These are phyloP conservation scores for Pleurotus djamor DNA, from an alignment of 768 basidiomycete species.

Conservation along the genomic window DNA sequence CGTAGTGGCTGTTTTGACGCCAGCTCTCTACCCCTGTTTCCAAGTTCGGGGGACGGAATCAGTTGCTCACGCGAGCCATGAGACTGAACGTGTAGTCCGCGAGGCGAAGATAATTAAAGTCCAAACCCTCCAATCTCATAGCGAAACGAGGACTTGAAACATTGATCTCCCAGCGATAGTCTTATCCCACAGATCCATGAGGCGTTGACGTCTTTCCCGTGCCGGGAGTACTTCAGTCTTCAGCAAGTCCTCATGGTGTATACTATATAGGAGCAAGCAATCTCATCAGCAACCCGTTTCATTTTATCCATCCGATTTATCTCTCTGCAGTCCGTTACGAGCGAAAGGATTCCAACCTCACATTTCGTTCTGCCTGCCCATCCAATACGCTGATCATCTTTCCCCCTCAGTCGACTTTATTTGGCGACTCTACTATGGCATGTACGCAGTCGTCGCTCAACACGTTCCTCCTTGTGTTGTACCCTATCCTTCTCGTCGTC, in stretches of 20 bases:
- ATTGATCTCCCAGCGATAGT: conserved; percentile 4
- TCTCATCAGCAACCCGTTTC: background rate
- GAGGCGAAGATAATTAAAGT: background rate
- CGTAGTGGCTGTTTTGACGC: no score
- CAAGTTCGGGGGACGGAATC: background rate
- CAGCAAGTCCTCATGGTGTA: background rate
- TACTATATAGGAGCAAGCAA: background rate
- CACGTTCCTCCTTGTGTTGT: background rate
- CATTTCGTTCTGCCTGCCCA: background rate
- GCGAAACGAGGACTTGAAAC: conserved; percentile 7
- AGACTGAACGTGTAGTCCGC: conserved; percentile 3
- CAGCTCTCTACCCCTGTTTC: no score
- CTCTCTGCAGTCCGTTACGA: background rate
- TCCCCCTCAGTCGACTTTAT: background rate
- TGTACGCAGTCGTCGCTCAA: background rate
- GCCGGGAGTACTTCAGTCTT: background rate
- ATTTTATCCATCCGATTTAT: background rate
- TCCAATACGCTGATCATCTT: background rate
- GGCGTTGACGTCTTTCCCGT: background rate
- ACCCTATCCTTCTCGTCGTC: background rate
- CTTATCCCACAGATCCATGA: conserved; percentile 4
- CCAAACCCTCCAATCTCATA: background rate
- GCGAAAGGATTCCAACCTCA: background rate
- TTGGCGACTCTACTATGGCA: background rate
- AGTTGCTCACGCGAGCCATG: conserved; percentile 1